Evolutionary conservation across 192 early-diverging fungal genomes (phyloP), one percentile per base, ranked within the genome.

Genomic region (Geosiphon pyriformis): DNA sequence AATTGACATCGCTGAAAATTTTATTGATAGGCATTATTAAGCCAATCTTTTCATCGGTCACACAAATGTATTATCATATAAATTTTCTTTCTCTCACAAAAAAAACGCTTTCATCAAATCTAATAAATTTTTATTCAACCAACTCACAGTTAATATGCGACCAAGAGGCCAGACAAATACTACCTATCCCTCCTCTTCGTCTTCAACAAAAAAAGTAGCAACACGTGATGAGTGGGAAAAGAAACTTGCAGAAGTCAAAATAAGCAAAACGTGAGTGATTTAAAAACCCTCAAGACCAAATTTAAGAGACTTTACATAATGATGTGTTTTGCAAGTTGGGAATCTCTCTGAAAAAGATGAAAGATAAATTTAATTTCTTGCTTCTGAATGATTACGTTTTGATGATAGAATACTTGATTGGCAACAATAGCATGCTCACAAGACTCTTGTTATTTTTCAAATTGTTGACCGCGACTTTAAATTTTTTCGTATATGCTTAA

Each of bases 231-330:
- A 67, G 17, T 67, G 65, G 65, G 54, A 32, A 7, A 67, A 67
- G 29, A 67, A 67, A 31, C 53, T 67, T 35, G 30, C 34, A n/a
- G 54, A 67, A 29, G 65, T 67, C 10, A 57, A 67, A 57, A 57
- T 67, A 32, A 30, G 53, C n/a, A 67, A 63, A 63, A 23, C 48
- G 61, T 63, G 33, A 34, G 61, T 50, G 37, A 57, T 31, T 17
- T 26, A 31, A 30, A 57, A 31, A 29, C 29, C 29, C 23, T 29
- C 20, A 26, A 54, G 30, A 10, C 6, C 30, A 12, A 4, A 15
- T 32, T 57, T 57, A 31, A 57, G 4, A 17, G 17, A 12, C 22
- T n/a, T 57, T 20, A 27, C 53, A 11, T 55, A 11, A 29, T 55
- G 53, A 55, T 55, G 53, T 26, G n/a, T 29, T 55, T 55, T 55